Percentiles rank a stretch among this genome's conserved stretches.
Evolutionary conservation across 495 filamentous ascomycete genomes (phyloP).

Genomic region (Cryomyces antarcticus): DNA sequence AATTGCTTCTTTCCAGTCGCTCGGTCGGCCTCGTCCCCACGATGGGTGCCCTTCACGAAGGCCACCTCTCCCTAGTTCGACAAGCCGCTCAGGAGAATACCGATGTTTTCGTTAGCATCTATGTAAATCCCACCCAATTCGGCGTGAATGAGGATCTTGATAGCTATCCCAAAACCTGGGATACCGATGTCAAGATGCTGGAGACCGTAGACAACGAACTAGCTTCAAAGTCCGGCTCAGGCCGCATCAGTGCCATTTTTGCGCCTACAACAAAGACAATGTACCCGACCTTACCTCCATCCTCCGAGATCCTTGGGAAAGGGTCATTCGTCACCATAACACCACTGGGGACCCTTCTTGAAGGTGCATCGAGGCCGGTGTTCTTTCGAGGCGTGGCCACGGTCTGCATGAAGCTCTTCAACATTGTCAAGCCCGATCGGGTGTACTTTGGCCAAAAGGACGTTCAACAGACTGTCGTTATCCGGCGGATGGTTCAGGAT

Average conservation of each 20-base stretch:
- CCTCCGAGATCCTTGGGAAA: constrained; percentile 42
- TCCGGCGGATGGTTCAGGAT: constrained; percentile 69
- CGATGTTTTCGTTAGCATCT: constrained; percentile 73
- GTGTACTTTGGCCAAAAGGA: constrained; percentile 99
- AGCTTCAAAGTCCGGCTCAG: constrained; percentile 24
- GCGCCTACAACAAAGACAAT: constrained; percentile 64
- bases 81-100: constrained; percentile 68
- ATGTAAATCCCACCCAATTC: constrained; percentile 94
- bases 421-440: constrained; percentile 65
- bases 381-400: constrained; percentile 95
- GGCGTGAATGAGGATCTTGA: constrained; percentile 72
- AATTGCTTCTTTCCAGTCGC: constrained; percentile 43
- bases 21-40: constrained; percentile 81
- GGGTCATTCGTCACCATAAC: constrained; percentile 92
- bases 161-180: constrained; percentile 83
- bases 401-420: constrained; percentile 93
- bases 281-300: constrained; percentile 70
- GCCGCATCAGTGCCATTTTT: constrained; percentile 65
- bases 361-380: constrained; percentile 72
- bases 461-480: constrained; percentile 83
- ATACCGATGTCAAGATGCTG: constrained; percentile 45
- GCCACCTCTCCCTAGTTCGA: constrained; percentile 74
- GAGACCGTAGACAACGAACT: constrained; percentile 51
- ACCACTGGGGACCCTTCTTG: constrained; percentile 57
- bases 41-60: constrained; percentile 88